Conservation (phyloP, 352 stramenopile genomes). For the Albugo candida region DNA sequence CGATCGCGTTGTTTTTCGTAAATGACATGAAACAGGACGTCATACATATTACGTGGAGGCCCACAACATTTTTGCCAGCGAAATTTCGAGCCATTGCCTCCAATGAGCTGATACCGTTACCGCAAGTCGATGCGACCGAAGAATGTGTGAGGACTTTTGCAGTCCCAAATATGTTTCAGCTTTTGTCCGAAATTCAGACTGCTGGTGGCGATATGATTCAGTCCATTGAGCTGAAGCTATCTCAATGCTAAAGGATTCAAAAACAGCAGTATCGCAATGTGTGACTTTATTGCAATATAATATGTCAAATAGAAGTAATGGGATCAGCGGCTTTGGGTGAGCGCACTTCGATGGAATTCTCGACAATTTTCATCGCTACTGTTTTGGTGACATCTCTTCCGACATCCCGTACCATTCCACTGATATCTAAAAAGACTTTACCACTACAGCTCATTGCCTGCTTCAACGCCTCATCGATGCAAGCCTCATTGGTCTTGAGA, state of each 20-base stretch:
- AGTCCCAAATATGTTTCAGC: constrained; percentile 59
- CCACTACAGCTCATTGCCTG: constrained; percentile 54
- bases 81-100: constrained; percentile 72
- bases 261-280: constrained; percentile 2
- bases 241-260: constrained; percentile 6
- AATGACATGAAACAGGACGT: constrained; percentile 35
- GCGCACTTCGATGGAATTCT: constrained; percentile 9
- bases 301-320: too few species aligned
- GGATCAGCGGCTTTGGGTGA: too few species aligned
- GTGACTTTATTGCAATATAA: too few species aligned
- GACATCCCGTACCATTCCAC: constrained; percentile 49
- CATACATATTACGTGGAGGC: constrained; percentile 67
- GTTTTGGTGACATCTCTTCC: constrained; percentile 53
- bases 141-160: constrained; percentile 6
- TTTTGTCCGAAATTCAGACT: constrained; percentile 52
- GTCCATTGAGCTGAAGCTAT: constrained; percentile 28
- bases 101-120: constrained; percentile 31
- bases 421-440: constrained; percentile 64
- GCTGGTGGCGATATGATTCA: constrained; percentile 43
- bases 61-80: constrained; percentile 44
- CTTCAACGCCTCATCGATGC: constrained; percentile 74
- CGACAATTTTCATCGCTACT: constrained; percentile 55
- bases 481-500: constrained; percentile 59
- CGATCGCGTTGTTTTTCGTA: constrained; percentile 64
- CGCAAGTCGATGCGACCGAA: constrained; percentile 4